These are phyloP conservation scores for Reutealis trisperma DNA, from an alignment of 345 rosid genomes.

Conservation along the genomic window DNA sequence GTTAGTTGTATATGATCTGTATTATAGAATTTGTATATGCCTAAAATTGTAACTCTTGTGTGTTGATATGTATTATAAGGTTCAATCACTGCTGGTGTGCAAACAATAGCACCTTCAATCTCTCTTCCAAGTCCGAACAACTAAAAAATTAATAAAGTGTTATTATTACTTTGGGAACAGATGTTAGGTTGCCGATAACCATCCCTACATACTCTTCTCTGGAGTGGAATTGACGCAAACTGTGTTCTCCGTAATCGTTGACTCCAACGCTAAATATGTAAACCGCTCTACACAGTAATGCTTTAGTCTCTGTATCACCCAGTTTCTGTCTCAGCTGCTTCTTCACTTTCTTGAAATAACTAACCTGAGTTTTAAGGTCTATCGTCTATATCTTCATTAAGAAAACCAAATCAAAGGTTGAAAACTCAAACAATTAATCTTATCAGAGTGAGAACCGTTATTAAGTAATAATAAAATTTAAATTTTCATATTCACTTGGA, in stretches of 20 bases:
- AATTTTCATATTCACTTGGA: too few relatives aligned
- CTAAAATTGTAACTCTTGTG: too few relatives aligned
- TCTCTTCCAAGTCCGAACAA: too few relatives aligned
- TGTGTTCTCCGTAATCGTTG: neutral
- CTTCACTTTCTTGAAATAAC: conserved; percentile 21
- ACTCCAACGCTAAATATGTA: neutral
- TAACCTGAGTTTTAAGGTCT: conserved; percentile 26
- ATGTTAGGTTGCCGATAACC: conserved; percentile 34
- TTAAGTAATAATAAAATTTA: too few relatives aligned
- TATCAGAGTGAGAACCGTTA: too few relatives aligned
- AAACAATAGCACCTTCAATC: too few relatives aligned
- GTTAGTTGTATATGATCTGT: too few relatives aligned
- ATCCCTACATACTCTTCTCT: conserved; percentile 21
- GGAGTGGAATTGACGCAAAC: conserved; percentile 16
- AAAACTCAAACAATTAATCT: too few relatives aligned
- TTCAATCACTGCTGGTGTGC: too few relatives aligned
- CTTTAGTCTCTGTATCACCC: conserved; percentile 12
- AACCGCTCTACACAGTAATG: neutral
- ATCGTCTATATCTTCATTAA: neutral
- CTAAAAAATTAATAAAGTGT: neutral
- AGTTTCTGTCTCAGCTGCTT: conserved; percentile 13
- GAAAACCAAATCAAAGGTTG: too few relatives aligned
- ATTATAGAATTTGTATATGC: too few relatives aligned
- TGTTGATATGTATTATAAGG: too few relatives aligned
- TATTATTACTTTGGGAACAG: conserved; percentile 20